Base-by-base conservation (phyloP, 768 basidiomycete genomes). In the Russula virescens region DNA sequence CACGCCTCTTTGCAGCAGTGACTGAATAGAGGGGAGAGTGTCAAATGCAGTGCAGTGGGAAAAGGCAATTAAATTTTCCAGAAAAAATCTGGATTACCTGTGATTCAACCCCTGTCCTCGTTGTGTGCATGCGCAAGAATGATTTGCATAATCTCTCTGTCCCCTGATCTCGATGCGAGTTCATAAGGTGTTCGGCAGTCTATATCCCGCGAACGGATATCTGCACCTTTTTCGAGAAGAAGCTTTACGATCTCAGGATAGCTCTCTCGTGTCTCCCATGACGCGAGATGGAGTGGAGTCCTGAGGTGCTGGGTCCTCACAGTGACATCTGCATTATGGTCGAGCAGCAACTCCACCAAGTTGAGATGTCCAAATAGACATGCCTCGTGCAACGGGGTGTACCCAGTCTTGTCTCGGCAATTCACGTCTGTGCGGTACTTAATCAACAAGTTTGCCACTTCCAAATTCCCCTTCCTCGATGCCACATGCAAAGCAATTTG, bases 361-460 rank as follows among this genome's bases (percentile, higher is more conserved):
- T 35, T 34, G 14, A 4, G 8, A 25, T 38, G 31, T 57, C 56
- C 56, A 1, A 0, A 5, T 25, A 1, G 0, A 18, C 31, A 34
- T 23, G 46, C 56, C 0, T 0, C n/a, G 28, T 34, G 43, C 45
- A 56, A 45, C 18, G 54, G 26, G n/a, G 28, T 46, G 28, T 11
- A 18, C n/a, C 43, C 55, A 8, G 9, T 1, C 23, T 18, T 42
- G 14, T 26, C 26, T 5, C 26, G 23, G 11, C 13, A 34, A 26
- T 55, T 55, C 19, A 61, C 54, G 9, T 61, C 60, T 1, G 53
- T 53, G 25, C 60, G 53, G 8, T 16, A 10, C 5, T 49, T 26
- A 26, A 61, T 21, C 25, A 61, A 26, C 5, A 54, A 38, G 13
- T 38, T 18, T 1, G 46, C 60, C 10, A 52, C 26, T 2, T 52